phyloP scores from a whole-genome alignment of 768 basidiomycete species.

The Mrakia hoshinonis region DNA sequence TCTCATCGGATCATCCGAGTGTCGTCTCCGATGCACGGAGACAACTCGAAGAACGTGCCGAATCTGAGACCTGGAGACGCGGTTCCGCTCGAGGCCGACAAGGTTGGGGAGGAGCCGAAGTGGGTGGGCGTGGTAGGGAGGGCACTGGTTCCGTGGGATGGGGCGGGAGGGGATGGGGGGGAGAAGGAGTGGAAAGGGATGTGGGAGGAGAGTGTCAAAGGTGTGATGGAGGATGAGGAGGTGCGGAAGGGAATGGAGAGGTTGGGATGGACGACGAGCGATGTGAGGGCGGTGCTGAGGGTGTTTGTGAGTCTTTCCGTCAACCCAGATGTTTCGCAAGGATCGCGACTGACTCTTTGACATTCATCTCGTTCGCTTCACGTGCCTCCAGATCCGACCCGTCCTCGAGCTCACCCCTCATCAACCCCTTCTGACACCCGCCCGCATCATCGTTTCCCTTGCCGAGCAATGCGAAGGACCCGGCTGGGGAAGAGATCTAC shows the following conservation, averaged over 20 bases:
- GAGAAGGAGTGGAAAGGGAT: slow-evolving; percentile 4
- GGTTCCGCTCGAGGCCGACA: slow-evolving; percentile 33
- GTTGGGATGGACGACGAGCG: neutral
- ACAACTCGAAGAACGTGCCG: slow-evolving; percentile 42
- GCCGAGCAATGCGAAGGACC: slow-evolving; percentile 53
- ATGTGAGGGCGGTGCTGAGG: neutral
- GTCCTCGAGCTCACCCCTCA: slow-evolving; percentile 43
- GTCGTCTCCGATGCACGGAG: slow-evolving; percentile 46
- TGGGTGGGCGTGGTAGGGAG: neutral
- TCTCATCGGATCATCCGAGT: slow-evolving; percentile 82
- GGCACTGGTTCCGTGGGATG: slow-evolving; percentile 28
- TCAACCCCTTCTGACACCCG: slow-evolving; percentile 51
- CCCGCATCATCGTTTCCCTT: slow-evolving; percentile 45
- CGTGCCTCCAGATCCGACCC: slow-evolving; percentile 42
- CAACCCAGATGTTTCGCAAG: slow-evolving; percentile 27
- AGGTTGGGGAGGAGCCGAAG: slow-evolving; percentile 40
- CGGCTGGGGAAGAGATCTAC: slow-evolving; percentile 35
- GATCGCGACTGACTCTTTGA: slow-evolving; percentile 21
- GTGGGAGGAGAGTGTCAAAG: slow-evolving; percentile 13
- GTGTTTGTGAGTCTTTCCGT: slow-evolving; percentile 35
- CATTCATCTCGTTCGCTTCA: slow-evolving; percentile 62
- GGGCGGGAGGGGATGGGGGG: slow-evolving; percentile 42
- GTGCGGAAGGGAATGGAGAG: slow-evolving; percentile 6
- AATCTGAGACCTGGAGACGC: slow-evolving; percentile 33
- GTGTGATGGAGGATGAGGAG: slow-evolving; percentile 7